A percentile compares a stretch with the other conserved stretches of the same genome.
These are phyloP conservation scores for Aspergillus tamarii DNA, from an alignment of 2,329 filamentous ascomycete genomes.

Conservation along the genomic window DNA sequence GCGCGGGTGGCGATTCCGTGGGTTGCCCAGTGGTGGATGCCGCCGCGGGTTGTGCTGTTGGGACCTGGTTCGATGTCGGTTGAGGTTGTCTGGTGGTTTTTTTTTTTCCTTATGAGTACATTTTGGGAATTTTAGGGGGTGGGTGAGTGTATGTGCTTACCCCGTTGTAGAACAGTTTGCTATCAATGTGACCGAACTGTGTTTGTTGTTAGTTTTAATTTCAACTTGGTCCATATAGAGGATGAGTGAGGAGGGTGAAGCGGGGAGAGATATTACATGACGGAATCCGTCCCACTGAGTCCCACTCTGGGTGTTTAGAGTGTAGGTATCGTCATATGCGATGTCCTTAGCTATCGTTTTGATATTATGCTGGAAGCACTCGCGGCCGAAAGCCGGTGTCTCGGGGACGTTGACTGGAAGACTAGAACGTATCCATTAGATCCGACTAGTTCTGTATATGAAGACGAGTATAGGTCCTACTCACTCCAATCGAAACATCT, in stretches of 20 bases:
- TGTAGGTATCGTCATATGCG: constrained; percentile 50
- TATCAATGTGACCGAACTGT: constrained; percentile 43
- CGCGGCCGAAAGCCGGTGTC: constrained; percentile 57
- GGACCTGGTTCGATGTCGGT: constrained; percentile 38
- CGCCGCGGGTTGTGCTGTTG: constrained; percentile 41
- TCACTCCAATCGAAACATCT: constrained; percentile 59
- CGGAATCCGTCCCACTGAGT: constrained; percentile 57
- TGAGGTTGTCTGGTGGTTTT: constrained; percentile 31
- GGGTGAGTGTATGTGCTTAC: constrained; percentile 23
- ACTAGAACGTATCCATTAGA: constrained; percentile 28
- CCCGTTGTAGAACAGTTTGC: constrained; percentile 46
- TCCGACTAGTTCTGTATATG: background rate
- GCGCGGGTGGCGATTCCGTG: constrained; percentile 48
- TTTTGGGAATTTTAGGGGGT: background rate
- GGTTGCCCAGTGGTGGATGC: constrained; percentile 47
- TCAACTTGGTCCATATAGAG: background rate
- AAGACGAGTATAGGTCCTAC: constrained; percentile 8
- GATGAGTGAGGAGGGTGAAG: too few relatives aligned
- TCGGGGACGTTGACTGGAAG: constrained; percentile 57
- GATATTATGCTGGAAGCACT: constrained; percentile 59
- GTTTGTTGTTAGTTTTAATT: background rate
- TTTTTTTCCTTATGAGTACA: too few relatives aligned
- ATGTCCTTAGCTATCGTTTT: constrained; percentile 43
- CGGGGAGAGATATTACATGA: constrained; percentile 41
- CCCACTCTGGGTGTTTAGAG: constrained; percentile 53